Evolutionary conservation across 352 stramenopile genomes (phyloP).

Genomic region (Globisporangium splendens): DNA sequence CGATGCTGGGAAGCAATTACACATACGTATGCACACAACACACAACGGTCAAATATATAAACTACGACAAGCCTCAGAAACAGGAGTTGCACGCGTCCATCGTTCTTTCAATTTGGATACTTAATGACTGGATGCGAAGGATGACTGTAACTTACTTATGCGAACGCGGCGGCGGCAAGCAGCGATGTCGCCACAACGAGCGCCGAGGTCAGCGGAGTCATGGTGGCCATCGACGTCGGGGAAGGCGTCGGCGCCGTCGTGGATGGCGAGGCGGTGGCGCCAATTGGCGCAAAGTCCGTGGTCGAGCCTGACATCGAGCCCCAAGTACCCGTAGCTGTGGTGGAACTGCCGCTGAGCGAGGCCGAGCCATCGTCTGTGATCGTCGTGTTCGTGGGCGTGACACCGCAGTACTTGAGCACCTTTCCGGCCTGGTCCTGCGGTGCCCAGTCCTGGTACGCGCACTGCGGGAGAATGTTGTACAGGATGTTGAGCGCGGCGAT

Average conservation of each 20-base stretch:
- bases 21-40: not conserved
- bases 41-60: not conserved
- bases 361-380: slow-evolving; percentile 4
- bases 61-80: not conserved
- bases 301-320: slow-evolving; percentile 16
- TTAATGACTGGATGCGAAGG: not conserved
- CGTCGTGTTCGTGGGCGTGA: slow-evolving; percentile 35
- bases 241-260: slow-evolving; percentile 19
- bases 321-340: slow-evolving; percentile 18
- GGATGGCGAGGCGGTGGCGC: slow-evolving; percentile 28
- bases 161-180: slow-evolving; percentile 22
- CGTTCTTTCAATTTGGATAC: no score
- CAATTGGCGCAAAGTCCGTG: slow-evolving; percentile 33
- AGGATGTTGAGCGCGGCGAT: slow-evolving; percentile 48
- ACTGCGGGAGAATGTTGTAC: slow-evolving; percentile 59
- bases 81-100: not conserved
- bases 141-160: slow-evolving; percentile 1
- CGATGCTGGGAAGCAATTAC: not conserved
- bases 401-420: slow-evolving; percentile 48
- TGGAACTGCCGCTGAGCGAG: slow-evolving; percentile 11
- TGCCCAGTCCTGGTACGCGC: slow-evolving; percentile 48
- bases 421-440: slow-evolving; percentile 36
- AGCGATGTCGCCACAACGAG: slow-evolving; percentile 24
- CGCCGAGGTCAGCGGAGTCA: slow-evolving; percentile 12
- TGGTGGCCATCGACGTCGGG: slow-evolving; percentile 16